A percentile compares a stretch with the other conserved stretches of the same genome.
phyloP scores from a whole-genome alignment of 2,329 filamentous ascomycete genomes.

The Diaporthe citri region DNA sequence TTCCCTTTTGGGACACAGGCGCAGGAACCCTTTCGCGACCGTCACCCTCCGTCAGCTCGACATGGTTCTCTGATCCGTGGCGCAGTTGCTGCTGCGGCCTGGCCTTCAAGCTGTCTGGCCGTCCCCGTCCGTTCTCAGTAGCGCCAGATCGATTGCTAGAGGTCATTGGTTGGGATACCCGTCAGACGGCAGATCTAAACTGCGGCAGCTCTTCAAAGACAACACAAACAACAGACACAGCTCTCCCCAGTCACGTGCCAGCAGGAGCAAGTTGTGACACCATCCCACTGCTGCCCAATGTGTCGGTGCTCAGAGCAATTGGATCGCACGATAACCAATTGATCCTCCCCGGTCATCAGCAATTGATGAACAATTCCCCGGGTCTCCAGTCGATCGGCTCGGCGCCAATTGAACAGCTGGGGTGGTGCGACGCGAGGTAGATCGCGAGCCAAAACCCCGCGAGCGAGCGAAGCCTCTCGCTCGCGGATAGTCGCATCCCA shows the following conservation, averaged over 20 bases:
- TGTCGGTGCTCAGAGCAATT: neutral
- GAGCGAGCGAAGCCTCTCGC: neutral
- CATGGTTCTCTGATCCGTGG: conserved; percentile 26
- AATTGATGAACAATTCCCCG: conserved; percentile 21
- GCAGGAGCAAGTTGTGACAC: conserved; percentile 7
- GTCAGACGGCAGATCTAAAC: neutral
- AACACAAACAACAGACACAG: neutral
- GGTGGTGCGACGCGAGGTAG: conserved; percentile 23
- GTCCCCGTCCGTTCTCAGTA: neutral
- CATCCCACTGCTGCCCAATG: conserved; percentile 5
- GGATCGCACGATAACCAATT: neutral
- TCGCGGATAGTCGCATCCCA: neutral
- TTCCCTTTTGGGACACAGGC: conserved; percentile 16
- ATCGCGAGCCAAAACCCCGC: conserved; percentile 28
- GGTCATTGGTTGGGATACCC: neutral
- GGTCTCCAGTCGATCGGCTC: conserved; percentile 28
- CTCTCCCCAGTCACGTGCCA: conserved; percentile 24
- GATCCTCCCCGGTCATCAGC: neutral
- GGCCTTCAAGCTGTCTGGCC: neutral
- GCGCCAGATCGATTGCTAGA: neutral
- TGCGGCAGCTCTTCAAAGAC: neutral
- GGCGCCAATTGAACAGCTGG: conserved; percentile 4
- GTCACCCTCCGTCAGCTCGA: conserved; percentile 27
- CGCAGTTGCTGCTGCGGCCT: conserved; percentile 10
- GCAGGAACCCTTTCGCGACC: conserved; percentile 31